Percentiles rank a stretch among this genome's conserved stretches.
These are phyloP conservation scores for Medicago truncatula DNA, from an alignment of 306 rosid genomes.

Conservation along the genomic window DNA sequence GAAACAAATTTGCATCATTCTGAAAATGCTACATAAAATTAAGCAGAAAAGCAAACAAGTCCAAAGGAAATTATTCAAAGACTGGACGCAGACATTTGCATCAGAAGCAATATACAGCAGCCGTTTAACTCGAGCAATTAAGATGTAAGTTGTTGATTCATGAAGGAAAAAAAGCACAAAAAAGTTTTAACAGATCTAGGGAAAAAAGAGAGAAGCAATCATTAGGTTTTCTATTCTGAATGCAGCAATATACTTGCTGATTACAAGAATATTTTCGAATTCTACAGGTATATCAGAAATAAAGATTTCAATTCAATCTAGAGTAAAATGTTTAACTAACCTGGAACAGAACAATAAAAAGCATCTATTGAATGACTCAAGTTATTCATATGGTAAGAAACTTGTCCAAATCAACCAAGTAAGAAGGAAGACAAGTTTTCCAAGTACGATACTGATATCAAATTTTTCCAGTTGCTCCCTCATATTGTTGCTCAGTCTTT, in stretches of 20 bases:
- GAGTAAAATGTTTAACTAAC: no score
- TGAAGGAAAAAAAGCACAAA: neutral
- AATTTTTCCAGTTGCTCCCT: no score
- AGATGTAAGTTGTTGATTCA: slow-evolving; percentile 1
- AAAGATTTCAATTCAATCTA: neutral
- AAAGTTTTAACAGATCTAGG: neutral
- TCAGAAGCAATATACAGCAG: neutral
- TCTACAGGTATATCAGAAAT: slow-evolving; percentile 5
- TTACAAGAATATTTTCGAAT: no score
- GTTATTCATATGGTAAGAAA: neutral
- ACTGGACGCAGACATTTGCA: slow-evolving; percentile 22
- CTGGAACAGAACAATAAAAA: no score
- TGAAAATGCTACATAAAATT: slow-evolving; percentile 3
- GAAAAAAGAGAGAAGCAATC: neutral
- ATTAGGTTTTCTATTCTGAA: neutral
- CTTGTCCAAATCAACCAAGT: slow-evolving; percentile 3
- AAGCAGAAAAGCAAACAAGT: slow-evolving; percentile 19
- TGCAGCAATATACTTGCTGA: slow-evolving; percentile 14
- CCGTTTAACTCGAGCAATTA: neutral
- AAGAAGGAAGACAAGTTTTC: neutral
- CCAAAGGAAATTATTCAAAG: slow-evolving; percentile 5
- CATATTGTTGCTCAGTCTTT: no score
- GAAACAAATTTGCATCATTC: slow-evolving; percentile 7
- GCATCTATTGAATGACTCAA: neutral
- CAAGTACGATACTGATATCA: slow-evolving; percentile 5